Percentiles rank a stretch among this genome's conserved stretches.
These are phyloP conservation scores for Phytophthora fragariae DNA, from an alignment of 352 stramenopile genomes.

Conservation along the genomic window DNA sequence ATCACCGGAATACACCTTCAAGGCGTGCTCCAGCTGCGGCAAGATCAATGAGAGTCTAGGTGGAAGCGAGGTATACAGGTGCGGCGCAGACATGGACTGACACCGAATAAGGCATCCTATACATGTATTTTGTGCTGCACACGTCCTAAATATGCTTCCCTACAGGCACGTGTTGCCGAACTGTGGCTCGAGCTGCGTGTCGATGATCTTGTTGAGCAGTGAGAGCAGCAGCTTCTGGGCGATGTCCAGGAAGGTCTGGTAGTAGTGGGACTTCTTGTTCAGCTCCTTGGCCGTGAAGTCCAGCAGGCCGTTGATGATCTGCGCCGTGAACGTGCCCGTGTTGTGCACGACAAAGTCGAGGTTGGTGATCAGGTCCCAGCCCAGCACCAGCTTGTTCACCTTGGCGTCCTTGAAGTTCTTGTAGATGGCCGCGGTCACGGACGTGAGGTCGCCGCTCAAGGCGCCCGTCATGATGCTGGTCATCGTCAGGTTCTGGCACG, in stretches of 20 bases:
- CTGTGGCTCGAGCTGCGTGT: slow-evolving; percentile 47
- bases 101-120: slow-evolving; percentile 9
- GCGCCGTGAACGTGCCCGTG: slow-evolving; percentile 44
- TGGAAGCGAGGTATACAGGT: no score
- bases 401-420: slow-evolving; percentile 51
- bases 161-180: slow-evolving; percentile 62
- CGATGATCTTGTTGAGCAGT: slow-evolving; percentile 61
- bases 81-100: no score
- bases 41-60: no score
- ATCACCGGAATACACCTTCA: no score
- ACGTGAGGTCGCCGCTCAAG: slow-evolving; percentile 35
- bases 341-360: slow-evolving; percentile 58
- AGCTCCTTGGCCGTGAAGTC: slow-evolving; percentile 52
- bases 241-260: slow-evolving; percentile 49
- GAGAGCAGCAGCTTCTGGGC: slow-evolving; percentile 52
- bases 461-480: slow-evolving; percentile 49
- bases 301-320: slow-evolving; percentile 59
- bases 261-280: slow-evolving; percentile 73
- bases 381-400: slow-evolving; percentile 42
- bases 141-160: slow-evolving; percentile 22
- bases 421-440: slow-evolving; percentile 41
- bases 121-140: slow-evolving; percentile 1
- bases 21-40: no score
- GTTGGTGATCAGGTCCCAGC: slow-evolving; percentile 50
- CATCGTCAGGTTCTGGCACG: slow-evolving; percentile 60